Base-by-base conservation (phyloP, 2,329 filamentous ascomycete genomes). In the Colletotrichum sp. region DNA sequence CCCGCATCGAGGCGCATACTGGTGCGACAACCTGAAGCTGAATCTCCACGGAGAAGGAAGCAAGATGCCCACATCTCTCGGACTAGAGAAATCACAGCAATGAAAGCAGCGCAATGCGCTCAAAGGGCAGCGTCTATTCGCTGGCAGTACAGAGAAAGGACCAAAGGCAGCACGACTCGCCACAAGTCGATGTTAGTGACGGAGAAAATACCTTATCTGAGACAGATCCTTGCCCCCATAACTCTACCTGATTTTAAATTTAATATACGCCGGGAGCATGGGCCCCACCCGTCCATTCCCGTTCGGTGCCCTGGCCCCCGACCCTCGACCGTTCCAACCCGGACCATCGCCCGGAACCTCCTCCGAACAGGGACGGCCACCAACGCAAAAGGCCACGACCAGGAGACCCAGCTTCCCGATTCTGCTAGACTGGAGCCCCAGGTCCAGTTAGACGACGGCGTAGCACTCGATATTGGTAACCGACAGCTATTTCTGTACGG, bases 211-310 rank as follows among this genome's bases (percentile, higher is more conserved):
- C 68, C 52, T 62, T 71, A 75, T 71, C 52, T 55, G 68, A 75
- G 68, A 72, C 72, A 52, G 13, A 63, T 60, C 62, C 34, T 16
- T 24, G 28, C 21, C 62, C 62, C 68, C 69, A 44, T 24, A 72
- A 39, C 72, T 72, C 72, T 75, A 67, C 72, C 72, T 71, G 72
- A 75, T 67, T 62, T 62, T 62, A 60, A 44, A 62, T 72, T 36
- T 62, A 72, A 75, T 72, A 60, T 75, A 72, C 63, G 52, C 62
- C 62, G 36, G 63, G 69, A 30, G n/a, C 69, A 39, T 15, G 16
- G 13, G 36, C 63, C 34, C 70, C 70, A 59, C 44, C 32, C n/a
- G 30, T 15, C 66, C 62, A 66, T 24, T 60, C 44, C 72, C 62
- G 72, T 32, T 52, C 67, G 59, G 28, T 52, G 34, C 34, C 66